Conservation (phyloP, 345 rosid species). For the Melastoma malabathricum region DNA sequence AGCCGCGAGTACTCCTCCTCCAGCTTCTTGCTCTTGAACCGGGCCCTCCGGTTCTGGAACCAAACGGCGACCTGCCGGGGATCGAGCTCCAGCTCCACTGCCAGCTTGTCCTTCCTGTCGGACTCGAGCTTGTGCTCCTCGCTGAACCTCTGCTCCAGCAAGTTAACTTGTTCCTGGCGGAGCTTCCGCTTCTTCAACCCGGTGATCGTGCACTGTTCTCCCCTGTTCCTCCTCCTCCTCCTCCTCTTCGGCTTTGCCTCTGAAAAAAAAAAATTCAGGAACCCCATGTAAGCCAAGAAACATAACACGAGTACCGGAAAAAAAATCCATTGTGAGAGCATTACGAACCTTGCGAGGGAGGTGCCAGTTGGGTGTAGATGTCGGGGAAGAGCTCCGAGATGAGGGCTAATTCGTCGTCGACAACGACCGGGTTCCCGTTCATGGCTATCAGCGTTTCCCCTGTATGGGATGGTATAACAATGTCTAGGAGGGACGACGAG, state of each 20-base stretch:
- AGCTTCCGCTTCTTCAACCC: conserved; percentile 65
- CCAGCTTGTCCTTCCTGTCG: conserved; percentile 66
- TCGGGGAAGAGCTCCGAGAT: conserved; percentile 50
- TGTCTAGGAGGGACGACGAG: too few relatives aligned
- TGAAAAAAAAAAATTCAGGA: not conserved
- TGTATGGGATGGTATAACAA: not conserved
- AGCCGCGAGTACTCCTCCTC: conserved; percentile 62
- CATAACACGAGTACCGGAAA: too few relatives aligned
- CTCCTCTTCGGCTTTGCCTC: conserved; percentile 41
- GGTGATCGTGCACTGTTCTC: conserved; percentile 8
- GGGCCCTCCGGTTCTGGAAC: conserved; percentile 92
- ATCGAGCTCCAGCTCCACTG: conserved; percentile 68
- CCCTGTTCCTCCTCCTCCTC: conserved; percentile 42
- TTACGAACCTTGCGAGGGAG: conserved; percentile 43
- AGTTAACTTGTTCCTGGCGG: conserved; percentile 41
- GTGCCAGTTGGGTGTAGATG: conserved; percentile 28
- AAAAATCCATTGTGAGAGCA: too few relatives aligned
- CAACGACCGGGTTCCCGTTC: conserved; percentile 12
- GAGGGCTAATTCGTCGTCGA: conserved; percentile 35
- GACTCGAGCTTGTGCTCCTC: conserved; percentile 76
- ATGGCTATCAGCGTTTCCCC: not conserved
- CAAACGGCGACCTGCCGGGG: conserved; percentile 96
- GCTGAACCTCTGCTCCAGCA: conserved; percentile 55
- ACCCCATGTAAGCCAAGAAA: too few relatives aligned
- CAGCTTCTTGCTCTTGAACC: conserved; percentile 86